Conservation (phyloP, 129 eudicot species). For the Escallonia herrerae region DNA sequence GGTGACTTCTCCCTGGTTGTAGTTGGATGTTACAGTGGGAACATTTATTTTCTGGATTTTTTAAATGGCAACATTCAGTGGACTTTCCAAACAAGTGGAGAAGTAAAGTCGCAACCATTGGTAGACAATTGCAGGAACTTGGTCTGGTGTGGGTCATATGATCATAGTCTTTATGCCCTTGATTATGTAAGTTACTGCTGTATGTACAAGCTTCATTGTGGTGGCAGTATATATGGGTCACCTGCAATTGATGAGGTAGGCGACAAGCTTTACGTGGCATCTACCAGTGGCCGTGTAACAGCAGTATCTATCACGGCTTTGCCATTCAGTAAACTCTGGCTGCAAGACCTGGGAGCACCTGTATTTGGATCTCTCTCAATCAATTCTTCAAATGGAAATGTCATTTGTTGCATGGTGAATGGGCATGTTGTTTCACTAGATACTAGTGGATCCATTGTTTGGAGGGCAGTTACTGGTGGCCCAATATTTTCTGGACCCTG, state of each 20-base stretch:
- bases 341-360: slow-evolving; percentile 79
- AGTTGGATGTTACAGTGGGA: slow-evolving; percentile 91
- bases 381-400: slow-evolving; percentile 44
- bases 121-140: slow-evolving; percentile 67
- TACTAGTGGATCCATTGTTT: slow-evolving; percentile 59
- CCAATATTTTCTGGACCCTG: slow-evolving; percentile 92
- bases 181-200: slow-evolving; percentile 59
- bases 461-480: slow-evolving; percentile 86
- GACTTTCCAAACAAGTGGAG: slow-evolving; percentile 72
- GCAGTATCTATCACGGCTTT: slow-evolving; percentile 48
- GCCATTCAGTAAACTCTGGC: slow-evolving; percentile 56
- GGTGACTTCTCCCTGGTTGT: slow-evolving; percentile 82
- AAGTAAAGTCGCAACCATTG: slow-evolving; percentile 89
- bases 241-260: slow-evolving; percentile 73
- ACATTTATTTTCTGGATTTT: slow-evolving; percentile 68
- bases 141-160: slow-evolving; percentile 98
- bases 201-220: slow-evolving; percentile 54
- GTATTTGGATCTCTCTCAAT: slow-evolving; percentile 80
- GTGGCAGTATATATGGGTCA: slow-evolving; percentile 83
- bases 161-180: slow-evolving; percentile 75
- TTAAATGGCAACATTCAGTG: slow-evolving; percentile 58
- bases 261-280: slow-evolving; percentile 64
- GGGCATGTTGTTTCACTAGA: slow-evolving; percentile 56
- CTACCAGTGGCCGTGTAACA: slow-evolving; percentile 74
- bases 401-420: slow-evolving; percentile 76